Base-by-base conservation (phyloP, 164 flowering plant genomes). In the Vitis amurensis region DNA sequence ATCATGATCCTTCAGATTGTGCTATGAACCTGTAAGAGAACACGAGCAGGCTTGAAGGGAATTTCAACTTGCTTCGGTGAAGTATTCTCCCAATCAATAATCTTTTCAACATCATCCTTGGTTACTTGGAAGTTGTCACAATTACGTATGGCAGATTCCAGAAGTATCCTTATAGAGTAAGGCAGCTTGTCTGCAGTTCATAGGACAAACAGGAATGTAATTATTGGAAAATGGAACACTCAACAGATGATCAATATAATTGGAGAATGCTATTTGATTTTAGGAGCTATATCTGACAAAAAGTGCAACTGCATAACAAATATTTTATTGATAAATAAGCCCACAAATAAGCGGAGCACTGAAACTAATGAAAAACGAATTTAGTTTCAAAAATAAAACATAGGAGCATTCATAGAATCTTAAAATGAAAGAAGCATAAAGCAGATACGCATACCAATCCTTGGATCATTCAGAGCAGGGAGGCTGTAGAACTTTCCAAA, bases 1-100 rank as follows among this genome's bases (percentile, higher is more conserved):
- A 1, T 17, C 11, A 13, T 63, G 55, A 55, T 37, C 7, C 44
- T 37, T 37, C 44, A 37, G 44, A 37, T 37, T 37, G 6, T 37
- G 4, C 44, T 37, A 37, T 6, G 7, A 37, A 89, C 98, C 97
- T 93, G 98, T 61, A 93, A 81, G 51, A 93, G 90, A 50, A 91
- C 98, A 79, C 98, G 97, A 68, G 98, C 98, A 78, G 98, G 98
- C 85, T 93, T 93, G 79, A 93, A 93, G 0, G 98, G 97, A 68
- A 93, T 93, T 76, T 93, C 98, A 9, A 94, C 98, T 76, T 76
- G 94, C 77, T 89, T 94, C 3, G 97, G 96, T 12, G 93, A 70
- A 62, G 88, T 77, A 17, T 87, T 92, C 77, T 88, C 91, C 98
- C 97, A 94, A 66, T 94, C 97, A 63, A 92, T 86, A 58, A 94